Base-by-base conservation (phyloP, 2,329 filamentous ascomycete genomes). In the Trichoderma sp. region DNA sequence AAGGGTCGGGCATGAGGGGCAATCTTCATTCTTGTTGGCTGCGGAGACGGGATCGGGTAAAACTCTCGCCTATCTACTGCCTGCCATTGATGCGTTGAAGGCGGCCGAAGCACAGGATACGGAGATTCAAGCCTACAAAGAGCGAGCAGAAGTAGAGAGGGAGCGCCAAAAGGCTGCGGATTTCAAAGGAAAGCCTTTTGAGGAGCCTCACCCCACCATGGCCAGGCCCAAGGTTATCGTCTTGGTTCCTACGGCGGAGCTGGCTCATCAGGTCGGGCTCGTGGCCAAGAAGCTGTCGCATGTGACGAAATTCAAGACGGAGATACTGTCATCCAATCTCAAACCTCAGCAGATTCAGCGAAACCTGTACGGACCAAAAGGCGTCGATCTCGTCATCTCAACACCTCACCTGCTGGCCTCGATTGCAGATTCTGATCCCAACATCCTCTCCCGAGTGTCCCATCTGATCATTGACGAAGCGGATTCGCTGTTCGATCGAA, bases 31-130 rank as follows among this genome's bases (percentile, higher is more conserved):
- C 78, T 86, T 99, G 14, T 86, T 99, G 64, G 96, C 96, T 4
- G 96, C 96, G 12, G 96, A 99, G 84, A 99, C 96, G 0, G 96
- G 96, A 14, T 98, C 96, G 0, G 96, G 96, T 73, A 99, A 99
- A 85, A 99, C 96, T 1, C 85, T 99, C 73, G 94, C 96, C 9
- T 99, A 99, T 79, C 84, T 98, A 6, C 82, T 98, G 6, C 97
- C 96, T 0, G 87, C 91, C 18, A 86, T 99, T 67, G 90, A 99
- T 81, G 92, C 93, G 9, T 82, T 99, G 77, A 99, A 99, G 83
- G 84, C 89, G 39, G 90, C 89, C 6, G 93, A 95, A 78, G 84
- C 85, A 0, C 80, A 83, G 14, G 91, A 94, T 74, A 80, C 81
- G 1, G 86, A 87, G 1, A 84, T 89, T 18, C 86, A 89, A 70